Percentiles rank a stretch among this genome's conserved stretches.
phyloP scores from a whole-genome alignment of 2,329 filamentous ascomycete species.

The Chaetomium globosum region DNA sequence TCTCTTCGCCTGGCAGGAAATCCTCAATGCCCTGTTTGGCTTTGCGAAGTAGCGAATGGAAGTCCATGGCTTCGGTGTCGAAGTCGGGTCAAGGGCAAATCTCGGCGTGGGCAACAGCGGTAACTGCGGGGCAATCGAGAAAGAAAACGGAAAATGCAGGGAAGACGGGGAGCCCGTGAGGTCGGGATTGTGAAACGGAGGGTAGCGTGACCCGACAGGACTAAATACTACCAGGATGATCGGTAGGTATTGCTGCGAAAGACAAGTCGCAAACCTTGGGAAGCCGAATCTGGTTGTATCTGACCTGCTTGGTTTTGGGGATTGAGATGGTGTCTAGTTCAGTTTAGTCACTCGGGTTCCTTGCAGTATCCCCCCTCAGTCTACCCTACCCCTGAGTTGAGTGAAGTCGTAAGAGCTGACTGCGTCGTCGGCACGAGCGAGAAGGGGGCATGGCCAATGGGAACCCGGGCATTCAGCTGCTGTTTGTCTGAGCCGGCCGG shows the following conservation, averaged over 20 bases:
- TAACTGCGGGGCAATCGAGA: slow-evolving; percentile 22
- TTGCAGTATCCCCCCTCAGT: neutral
- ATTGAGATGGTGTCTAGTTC: neutral
- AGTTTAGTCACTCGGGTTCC: neutral
- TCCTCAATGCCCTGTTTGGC: slow-evolving; percentile 49
- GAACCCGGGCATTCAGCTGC: slow-evolving; percentile 3
- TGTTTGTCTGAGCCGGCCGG: neutral
- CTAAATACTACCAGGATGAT: neutral
- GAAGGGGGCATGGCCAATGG: slow-evolving; percentile 23
- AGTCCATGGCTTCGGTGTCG: slow-evolving; percentile 41
- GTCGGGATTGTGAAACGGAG: slow-evolving; percentile 4
- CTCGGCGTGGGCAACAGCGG: slow-evolving; percentile 2
- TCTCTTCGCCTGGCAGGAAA: slow-evolving; percentile 40
- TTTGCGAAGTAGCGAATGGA: slow-evolving; percentile 47
- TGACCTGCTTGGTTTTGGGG: neutral
- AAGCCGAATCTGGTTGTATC: neutral
- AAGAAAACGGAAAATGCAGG: neutral
- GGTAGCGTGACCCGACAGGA: slow-evolving; percentile 13
- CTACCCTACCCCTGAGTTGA: slow-evolving; percentile 15
- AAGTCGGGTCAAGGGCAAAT: slow-evolving; percentile 6
- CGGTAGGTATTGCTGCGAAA: neutral
- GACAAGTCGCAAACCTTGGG: neutral
- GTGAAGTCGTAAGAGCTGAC: slow-evolving; percentile 16
- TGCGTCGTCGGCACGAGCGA: slow-evolving; percentile 12
- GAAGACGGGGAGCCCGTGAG: neutral